phyloP scores from a whole-genome alignment of 2,329 filamentous ascomycete species.

The Acarospora socialis region DNA sequence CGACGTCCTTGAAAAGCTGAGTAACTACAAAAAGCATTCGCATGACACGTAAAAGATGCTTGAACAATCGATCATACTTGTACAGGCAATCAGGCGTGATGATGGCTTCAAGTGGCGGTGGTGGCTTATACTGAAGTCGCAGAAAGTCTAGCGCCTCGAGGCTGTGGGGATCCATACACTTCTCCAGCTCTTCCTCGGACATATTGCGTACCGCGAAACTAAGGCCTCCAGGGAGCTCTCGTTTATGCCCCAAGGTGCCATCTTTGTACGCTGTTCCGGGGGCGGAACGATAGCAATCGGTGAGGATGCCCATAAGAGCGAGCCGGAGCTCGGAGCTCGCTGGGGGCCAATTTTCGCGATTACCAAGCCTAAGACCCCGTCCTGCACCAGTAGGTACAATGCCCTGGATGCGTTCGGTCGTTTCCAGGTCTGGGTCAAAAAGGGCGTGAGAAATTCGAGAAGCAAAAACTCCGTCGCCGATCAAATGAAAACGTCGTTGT shows the following conservation, averaged over 20 bases:
- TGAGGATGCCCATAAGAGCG: constrained; percentile 71
- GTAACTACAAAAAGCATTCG: constrained; percentile 66
- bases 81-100: constrained; percentile 56
- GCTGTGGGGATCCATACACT: constrained; percentile 67
- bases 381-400: constrained; percentile 52
- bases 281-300: constrained; percentile 50
- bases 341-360: constrained; percentile 76
- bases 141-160: constrained; percentile 90
- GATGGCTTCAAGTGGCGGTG: constrained; percentile 54
- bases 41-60: constrained; percentile 58
- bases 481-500: constrained; percentile 66
- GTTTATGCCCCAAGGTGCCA: no score
- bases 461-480: constrained; percentile 74
- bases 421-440: constrained; percentile 70
- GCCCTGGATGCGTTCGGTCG: constrained; percentile 58
- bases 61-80: constrained; percentile 80
- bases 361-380: constrained; percentile 74
- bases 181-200: constrained; percentile 61
- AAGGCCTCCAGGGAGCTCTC: constrained; percentile 50
- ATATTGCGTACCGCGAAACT: constrained; percentile 79
- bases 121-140: constrained; percentile 68
- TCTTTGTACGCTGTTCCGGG: constrained; percentile 7
- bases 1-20: constrained; percentile 45
- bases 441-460: constrained; percentile 67
- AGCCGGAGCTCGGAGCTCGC: constrained; percentile 86